Percentiles rank a stretch among this genome's conserved stretches.
phyloP scores from a whole-genome alignment of 2,329 filamentous ascomycete species.

The Thielaviopsis populi region DNA sequence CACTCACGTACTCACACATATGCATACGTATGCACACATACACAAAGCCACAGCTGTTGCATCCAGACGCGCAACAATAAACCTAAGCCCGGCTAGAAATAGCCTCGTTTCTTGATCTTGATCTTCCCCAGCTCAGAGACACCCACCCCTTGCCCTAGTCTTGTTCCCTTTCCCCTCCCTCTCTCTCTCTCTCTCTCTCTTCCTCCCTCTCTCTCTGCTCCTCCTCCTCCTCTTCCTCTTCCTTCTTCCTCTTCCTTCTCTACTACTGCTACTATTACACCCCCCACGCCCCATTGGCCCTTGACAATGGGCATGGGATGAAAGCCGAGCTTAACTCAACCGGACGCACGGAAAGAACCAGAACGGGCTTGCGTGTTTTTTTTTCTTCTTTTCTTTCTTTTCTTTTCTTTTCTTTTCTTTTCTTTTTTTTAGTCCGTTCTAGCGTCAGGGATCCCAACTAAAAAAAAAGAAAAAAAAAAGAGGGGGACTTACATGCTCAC shows the following conservation, averaged over 20 bases:
- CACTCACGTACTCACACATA: too few species aligned
- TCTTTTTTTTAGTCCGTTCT: not conserved
- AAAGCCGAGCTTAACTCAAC: constrained; percentile 8
- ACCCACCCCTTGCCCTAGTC: not conserved
- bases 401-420: not conserved
- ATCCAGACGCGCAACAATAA: too few species aligned
- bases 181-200: not conserved
- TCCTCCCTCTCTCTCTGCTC: not conserved
- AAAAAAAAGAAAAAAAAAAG: not conserved
- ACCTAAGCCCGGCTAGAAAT: too few species aligned
- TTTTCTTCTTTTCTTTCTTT: not conserved
- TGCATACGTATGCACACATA: too few species aligned
- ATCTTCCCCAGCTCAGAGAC: too few species aligned
- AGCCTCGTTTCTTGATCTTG: not conserved
- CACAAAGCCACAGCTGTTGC: too few species aligned
- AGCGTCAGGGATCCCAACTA: not conserved
- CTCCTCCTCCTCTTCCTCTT: not conserved
- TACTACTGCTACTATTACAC: too few species aligned
- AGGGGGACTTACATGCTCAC: not conserved
- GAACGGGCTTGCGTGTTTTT: not conserved
- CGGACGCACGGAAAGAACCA: constrained; percentile 8
- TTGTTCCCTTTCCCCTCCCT: not conserved
- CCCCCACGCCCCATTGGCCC: not conserved
- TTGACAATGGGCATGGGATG: not conserved
- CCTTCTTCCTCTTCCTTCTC: not conserved